Evolutionary conservation across 176 grass and related monocot species (phyloP), one percentile per base, ranked within the genome.

Genomic region (Carex myosuroides): DNA sequence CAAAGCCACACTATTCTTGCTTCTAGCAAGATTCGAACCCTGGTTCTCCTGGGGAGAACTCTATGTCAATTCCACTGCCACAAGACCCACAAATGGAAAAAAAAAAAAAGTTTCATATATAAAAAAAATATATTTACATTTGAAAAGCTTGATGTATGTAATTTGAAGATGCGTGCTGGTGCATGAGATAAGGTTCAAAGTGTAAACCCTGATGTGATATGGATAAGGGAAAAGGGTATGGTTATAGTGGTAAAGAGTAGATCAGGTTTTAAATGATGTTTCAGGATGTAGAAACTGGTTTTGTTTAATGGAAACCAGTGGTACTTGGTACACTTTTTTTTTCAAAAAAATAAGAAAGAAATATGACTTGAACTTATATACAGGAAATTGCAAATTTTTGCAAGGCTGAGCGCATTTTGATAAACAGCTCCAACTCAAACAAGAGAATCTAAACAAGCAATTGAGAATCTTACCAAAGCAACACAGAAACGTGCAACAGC

Each of bases 401-500:
- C 20, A 52, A 54, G 5, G 46, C 42, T 24, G n/a, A 74, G 44
- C 5, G 44, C 5, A 14, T 74, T n/a, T 61, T 4, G 5, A 48
- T 9, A 74, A 65, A 88, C 65, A 13, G 52, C 53, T 29, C 57
- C 46, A 14, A 18, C 13, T 16, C 1, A 14, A 5, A 37, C 33
- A 57, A 82, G 41, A 46, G 77, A 44, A 72, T 76, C 60, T 54
- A 44, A 16, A 85, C 9, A 91, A 72, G 29, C 18, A 52, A 74
- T 73, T 12, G 8, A 69, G n/a, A 68, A 85, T 57, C 89, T 60
- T 95, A 95, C 96, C 93, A 98, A 87, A 2, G 96, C 96, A 0
- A 98, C 96, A 88, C 95, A 98, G 86, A 93, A 98, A 57, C 92
- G 92, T 53, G 91, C 92, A 70, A 91, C 85, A 8, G 58, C 93